Base-by-base conservation (phyloP, 2,329 filamentous ascomycete species). In the Apiospora rasikravindrae region DNA sequence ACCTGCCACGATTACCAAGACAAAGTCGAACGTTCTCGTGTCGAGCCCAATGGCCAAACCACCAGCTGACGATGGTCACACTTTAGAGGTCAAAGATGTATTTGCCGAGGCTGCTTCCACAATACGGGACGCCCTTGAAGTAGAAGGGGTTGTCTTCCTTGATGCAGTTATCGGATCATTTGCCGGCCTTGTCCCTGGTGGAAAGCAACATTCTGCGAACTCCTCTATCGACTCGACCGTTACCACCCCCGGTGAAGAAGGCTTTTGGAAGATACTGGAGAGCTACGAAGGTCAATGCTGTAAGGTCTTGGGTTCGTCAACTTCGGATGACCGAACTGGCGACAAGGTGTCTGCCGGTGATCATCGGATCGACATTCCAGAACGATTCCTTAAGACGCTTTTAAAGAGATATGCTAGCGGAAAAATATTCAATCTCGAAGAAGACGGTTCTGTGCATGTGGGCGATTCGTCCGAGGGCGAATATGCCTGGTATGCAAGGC, bases 381-480 rank as follows among this genome's bases (percentile, higher is more conserved):
- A 86, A 69, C 78, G 74, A 6, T 81, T 86, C 19, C 77, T 88
- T 2, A 76, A 80, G 0, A 79, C 78, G 2, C 80, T 88, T 7
- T 76, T 88, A 0, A 81, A 81, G 16, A 79, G 83, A 0, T 85
- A 88, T 71, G 86, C 86, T 0, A 77, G 80, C 11, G 87, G 87
- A 0, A 83, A 83, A 68, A 80, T 87, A 0, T 88, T 86, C 73
- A 84, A 83, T 68, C 85, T 84, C 42, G 83, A 82, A 19, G 78
- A 79, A 5, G 76, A 82, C 14, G 85, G 84, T 0, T 77, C 80
- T 13, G 69, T 84, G 0, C 79, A 80, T 4, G 76, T 77, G 0
- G 78, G 78, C 13, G 80, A 83, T 33, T 76, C 78, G 10, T 53
- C 3, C 29, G 70, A 71, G 61, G 72, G 68, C 51, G 22, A 49